A percentile compares a stretch with the other conserved stretches of the same genome.
Evolutionary conservation across 495 filamentous ascomycete species (phyloP).

Genomic region (Lasiosphaeriaceae sp.): DNA sequence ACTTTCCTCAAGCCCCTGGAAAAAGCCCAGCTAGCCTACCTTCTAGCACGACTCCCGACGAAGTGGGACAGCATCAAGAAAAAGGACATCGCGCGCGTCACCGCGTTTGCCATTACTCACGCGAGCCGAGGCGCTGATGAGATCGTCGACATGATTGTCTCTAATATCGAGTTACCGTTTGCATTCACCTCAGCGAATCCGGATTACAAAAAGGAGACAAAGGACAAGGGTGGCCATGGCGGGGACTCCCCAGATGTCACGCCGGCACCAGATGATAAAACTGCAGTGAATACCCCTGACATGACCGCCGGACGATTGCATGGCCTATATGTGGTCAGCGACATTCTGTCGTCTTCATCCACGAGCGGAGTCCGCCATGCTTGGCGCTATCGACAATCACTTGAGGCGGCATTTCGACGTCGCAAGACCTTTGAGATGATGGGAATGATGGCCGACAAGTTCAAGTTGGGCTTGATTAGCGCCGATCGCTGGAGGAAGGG

Average conservation of each 20-base stretch:
- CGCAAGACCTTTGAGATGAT: conserved; percentile 76
- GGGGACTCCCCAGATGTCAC: conserved; percentile 31
- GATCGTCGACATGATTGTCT: conserved; percentile 80
- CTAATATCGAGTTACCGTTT: conserved; percentile 73
- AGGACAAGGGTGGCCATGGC: conserved; percentile 36
- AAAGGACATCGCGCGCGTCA: conserved; percentile 82
- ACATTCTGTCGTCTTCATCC: conserved; percentile 81
- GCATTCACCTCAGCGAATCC: conserved; percentile 57
- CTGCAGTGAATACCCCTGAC: conserved; percentile 45
- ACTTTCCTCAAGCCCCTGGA: conserved; percentile 79
- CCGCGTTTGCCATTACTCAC: conserved; percentile 86
- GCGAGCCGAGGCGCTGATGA: conserved; percentile 75
- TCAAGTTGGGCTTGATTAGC: conserved; percentile 77
- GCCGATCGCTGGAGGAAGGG: conserved; percentile 90
- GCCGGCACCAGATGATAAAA: conserved; percentile 35
- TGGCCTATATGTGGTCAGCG: conserved; percentile 80
- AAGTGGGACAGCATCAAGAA: conserved; percentile 70
- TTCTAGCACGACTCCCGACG: conserved; percentile 77
- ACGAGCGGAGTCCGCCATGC: conserved; percentile 81
- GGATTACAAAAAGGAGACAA: conserved; percentile 35
- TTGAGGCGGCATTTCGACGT: conserved; percentile 68
- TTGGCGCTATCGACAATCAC: conserved; percentile 85
- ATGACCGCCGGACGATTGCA: conserved; percentile 69
- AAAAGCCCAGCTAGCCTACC: conserved; percentile 75
- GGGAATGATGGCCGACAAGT: conserved; percentile 69